These are phyloP conservation scores for Bruguiera parviflora DNA, from an alignment of 345 rosid genomes.

Conservation along the genomic window DNA sequence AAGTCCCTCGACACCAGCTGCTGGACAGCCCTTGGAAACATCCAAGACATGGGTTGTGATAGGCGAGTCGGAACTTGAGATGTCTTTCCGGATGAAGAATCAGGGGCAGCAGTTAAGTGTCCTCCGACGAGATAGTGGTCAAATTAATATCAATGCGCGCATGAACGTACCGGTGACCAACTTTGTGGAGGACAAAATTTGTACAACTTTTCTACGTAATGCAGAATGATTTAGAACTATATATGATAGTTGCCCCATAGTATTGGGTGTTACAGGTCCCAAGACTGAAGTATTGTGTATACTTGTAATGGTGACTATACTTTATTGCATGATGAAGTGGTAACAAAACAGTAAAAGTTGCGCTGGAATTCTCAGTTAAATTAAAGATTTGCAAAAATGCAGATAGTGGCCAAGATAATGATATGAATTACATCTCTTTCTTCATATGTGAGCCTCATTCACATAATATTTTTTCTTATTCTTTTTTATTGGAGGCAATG, in stretches of 20 bases:
- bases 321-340: not conserved
- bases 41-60: conserved; percentile 90
- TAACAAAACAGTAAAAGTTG: not conserved
- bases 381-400: not conserved
- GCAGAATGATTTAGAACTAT: no score
- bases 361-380: not conserved
- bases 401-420: not conserved
- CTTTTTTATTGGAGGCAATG: no score
- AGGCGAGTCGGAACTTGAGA: conserved; percentile 51
- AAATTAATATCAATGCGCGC: not conserved
- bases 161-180: not conserved
- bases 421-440: not conserved
- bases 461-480: no score
- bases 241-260: not conserved
- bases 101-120: conserved; percentile 50
- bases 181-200: not conserved
- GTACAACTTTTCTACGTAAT: no score
- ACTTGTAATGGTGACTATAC: not conserved
- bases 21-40: conserved; percentile 76
- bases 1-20: conserved; percentile 62
- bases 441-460: no score
- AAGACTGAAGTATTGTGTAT: not conserved
- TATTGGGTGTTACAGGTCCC: not conserved
- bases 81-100: conserved; percentile 33
- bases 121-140: conserved; percentile 39